Base-by-base conservation (phyloP, 2,329 filamentous ascomycete species). In the Colletotrichum viniferum region DNA sequence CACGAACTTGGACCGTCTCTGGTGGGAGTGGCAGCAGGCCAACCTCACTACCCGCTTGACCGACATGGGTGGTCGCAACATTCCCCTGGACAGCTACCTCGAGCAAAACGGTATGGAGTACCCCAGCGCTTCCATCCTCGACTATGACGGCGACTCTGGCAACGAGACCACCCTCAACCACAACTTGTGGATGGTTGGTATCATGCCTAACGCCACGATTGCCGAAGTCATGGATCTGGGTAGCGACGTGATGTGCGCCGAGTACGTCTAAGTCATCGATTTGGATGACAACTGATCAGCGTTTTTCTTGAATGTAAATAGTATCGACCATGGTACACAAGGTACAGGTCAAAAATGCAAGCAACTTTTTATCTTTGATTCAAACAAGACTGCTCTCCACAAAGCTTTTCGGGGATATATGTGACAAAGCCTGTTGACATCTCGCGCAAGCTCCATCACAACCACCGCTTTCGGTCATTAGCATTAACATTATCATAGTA, bases 181-280 rank as follows among this genome's bases (percentile, higher is more conserved):
- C 74, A 76, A 78, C 36, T 36, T 83, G 28, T 77, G 80, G 58
- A 80, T 81, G 80, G 76, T 78, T 38, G 80, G 77, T 16, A 78
- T 81, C n/a, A 74, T 80, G 14, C 77, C 78, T 12, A 68, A 77
- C 32, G 70, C 75, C 2, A 80, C 73, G 8, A 77, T 83, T 21
- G 72, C 69, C 3, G 81, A 82, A 43, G 76, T 83, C 4, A 83
- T 83, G 81, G 79, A 83, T 74, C 79, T 81, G 36, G 52, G 70
- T 10, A 77, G 69, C 65, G 77, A 62, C 13, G 48, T 73, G 14
- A 71, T 82, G 4, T 82, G 81, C 43, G 79, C 79, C 64, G 78
- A 81, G 43, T 82, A 82, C 61, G 60, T 79, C 18, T 77, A 65
- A 60, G n/a, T 34, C 16, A 10, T 28, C 12, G 4, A 8, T 30